These are phyloP conservation scores for Coemansia interrupta DNA, from an alignment of 192 early-diverging fungal species.

Conservation along the genomic window DNA sequence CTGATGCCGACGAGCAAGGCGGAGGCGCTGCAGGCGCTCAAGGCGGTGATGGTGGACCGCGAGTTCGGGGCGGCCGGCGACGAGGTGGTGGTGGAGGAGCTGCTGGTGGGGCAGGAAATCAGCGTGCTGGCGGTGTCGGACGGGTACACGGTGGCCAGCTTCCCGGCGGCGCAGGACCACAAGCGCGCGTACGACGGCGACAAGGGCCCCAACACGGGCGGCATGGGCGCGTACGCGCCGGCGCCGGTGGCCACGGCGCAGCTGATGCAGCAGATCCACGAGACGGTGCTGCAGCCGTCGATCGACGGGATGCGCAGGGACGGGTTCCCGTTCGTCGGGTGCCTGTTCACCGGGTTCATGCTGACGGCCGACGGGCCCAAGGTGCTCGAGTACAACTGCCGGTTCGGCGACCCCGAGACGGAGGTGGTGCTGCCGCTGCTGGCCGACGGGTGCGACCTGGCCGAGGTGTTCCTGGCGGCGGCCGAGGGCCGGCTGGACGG, in stretches of 20 bases:
- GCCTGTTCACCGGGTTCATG: constrained; percentile 96
- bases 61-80: constrained; percentile 87
- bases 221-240: constrained; percentile 98
- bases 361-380: constrained; percentile 86
- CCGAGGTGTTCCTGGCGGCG: constrained; percentile 82
- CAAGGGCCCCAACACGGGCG: constrained; percentile 93
- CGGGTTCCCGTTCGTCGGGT: constrained; percentile 94
- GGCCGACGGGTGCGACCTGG: constrained; percentile 76
- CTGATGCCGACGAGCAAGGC: constrained; percentile 79
- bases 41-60: constrained; percentile 83
- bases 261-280: constrained; percentile 67
- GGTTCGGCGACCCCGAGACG: constrained; percentile 98
- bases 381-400: constrained; percentile 96
- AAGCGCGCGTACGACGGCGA: constrained; percentile 96
- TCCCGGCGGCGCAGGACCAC: constrained; percentile 97
- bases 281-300: constrained; percentile 82
- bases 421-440: constrained; percentile 92
- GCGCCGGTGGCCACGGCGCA: constrained; percentile 85
- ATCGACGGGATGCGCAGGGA: constrained; percentile 95
- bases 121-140: constrained; percentile 88
- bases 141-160: constrained; percentile 85
- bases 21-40: constrained; percentile 82
- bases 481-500: constrained; percentile 89
- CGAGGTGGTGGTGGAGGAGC: constrained; percentile 96
- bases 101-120: constrained; percentile 89